These are phyloP conservation scores for Suillus subaureus DNA, from an alignment of 768 basidiomycete species.

Conservation along the genomic window DNA sequence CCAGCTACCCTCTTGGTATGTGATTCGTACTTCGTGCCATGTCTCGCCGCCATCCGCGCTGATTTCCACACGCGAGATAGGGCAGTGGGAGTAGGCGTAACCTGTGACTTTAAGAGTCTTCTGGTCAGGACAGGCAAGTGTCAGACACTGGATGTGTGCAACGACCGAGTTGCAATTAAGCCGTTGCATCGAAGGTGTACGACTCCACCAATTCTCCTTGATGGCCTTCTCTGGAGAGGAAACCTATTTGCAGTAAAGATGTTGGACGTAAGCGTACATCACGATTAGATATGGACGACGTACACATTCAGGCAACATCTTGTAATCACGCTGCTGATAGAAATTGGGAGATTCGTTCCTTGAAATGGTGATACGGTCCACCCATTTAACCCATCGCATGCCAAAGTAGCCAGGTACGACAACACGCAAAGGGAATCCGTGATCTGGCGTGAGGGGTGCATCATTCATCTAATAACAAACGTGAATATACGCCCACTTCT, in stretches of 20 bases:
- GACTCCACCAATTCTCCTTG: slow-evolving; percentile 46
- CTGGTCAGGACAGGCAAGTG: slow-evolving; percentile 21
- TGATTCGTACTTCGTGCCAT: slow-evolving; percentile 54
- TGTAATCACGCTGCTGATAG: slow-evolving; percentile 76
- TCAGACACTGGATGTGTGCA: slow-evolving; percentile 25
- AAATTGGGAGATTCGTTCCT: slow-evolving; percentile 61
- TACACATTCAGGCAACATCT: slow-evolving; percentile 56
- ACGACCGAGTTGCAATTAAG: slow-evolving; percentile 67
- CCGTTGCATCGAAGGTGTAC: slow-evolving; percentile 58
- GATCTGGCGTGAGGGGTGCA: slow-evolving; percentile 56
- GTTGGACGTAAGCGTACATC: not conserved
- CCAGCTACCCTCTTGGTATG: slow-evolving; percentile 65
- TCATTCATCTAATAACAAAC: slow-evolving; percentile 56
- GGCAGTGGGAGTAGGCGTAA: slow-evolving; percentile 55
- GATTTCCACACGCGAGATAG: slow-evolving; percentile 52
- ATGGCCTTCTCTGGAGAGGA: slow-evolving; percentile 27
- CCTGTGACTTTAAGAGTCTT: slow-evolving; percentile 45
- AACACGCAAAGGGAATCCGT: slow-evolving; percentile 67
- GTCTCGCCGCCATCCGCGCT: slow-evolving; percentile 52
- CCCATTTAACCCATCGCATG: slow-evolving; percentile 79
- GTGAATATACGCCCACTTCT: slow-evolving; percentile 1
- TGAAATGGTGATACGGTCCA: slow-evolving; percentile 60
- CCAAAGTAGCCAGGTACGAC: slow-evolving; percentile 70
- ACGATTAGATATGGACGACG: not conserved
- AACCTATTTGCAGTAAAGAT: slow-evolving; percentile 19